Conservation (phyloP, 495 filamentous ascomycete species). For the Cercophora samala region DNA sequence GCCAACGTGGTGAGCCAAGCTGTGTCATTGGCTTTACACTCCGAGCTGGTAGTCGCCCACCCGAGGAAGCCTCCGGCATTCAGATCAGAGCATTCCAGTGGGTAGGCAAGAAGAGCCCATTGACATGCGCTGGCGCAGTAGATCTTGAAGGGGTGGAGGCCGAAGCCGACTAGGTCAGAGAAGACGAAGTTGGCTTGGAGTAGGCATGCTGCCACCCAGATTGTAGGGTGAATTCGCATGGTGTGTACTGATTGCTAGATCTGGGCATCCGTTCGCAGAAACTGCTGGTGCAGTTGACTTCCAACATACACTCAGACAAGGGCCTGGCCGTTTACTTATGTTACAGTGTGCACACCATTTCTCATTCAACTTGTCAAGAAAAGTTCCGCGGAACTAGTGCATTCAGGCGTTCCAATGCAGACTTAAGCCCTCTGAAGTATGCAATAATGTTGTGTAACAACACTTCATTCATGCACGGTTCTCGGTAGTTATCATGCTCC, state of each 20-base stretch:
- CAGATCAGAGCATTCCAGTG: not conserved
- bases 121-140: conserved; percentile 9
- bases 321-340: not conserved
- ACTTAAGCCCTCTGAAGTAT: not conserved
- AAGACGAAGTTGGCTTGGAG: not conserved
- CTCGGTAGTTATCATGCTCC: conserved; percentile 2
- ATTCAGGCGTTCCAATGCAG: not conserved
- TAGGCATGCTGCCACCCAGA: not conserved
- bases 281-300: conserved; percentile 1
- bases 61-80: not conserved
- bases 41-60: not conserved
- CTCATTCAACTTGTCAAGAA: not conserved
- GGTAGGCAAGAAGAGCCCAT: not conserved
- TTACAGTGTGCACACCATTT: not conserved
- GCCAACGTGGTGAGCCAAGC: conserved; percentile 8
- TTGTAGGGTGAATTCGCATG: not conserved
- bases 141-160: conserved; percentile 7
- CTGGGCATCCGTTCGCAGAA: no score
- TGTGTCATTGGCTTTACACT: conserved; percentile 10
- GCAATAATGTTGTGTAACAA: conserved; percentile 5
- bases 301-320: not conserved
- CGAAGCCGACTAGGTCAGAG: conserved; percentile 9
- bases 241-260: not conserved
- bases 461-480: not conserved
- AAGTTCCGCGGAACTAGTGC: not conserved